Percentiles rank a stretch among this genome's conserved stretches.
phyloP scores from a whole-genome alignment of 2,329 filamentous ascomycete species.

The Aspergillus puulaauensis region DNA sequence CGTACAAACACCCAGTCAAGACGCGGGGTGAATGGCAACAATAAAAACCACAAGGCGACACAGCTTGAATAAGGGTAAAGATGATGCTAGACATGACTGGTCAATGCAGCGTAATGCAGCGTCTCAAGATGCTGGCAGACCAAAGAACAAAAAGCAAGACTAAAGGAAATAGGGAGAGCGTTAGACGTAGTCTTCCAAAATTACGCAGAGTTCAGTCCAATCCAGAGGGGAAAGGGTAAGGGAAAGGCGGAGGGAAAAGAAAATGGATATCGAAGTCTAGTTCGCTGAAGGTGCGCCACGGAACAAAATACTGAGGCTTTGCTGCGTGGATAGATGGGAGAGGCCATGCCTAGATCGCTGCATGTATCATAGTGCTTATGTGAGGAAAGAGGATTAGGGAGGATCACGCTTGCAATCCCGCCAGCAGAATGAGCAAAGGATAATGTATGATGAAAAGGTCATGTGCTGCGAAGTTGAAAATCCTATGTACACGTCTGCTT shows the following conservation, averaged over 20 bases:
- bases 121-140: background rate
- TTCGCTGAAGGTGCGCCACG: slow-evolving; percentile 20
- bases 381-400: slow-evolving; percentile 8
- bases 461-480: slow-evolving; percentile 22
- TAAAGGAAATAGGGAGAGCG: background rate
- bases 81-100: background rate
- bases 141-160: background rate
- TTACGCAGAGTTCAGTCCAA: slow-evolving; percentile 12
- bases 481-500: slow-evolving; percentile 28
- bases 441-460: slow-evolving; percentile 23
- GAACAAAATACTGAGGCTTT: slow-evolving; percentile 9
- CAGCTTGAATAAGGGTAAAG: background rate
- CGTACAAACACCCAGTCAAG: background rate
- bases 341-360: slow-evolving; percentile 14
- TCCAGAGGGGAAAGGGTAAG: background rate
- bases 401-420: slow-evolving; percentile 16
- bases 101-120: background rate
- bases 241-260: background rate
- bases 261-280: slow-evolving; percentile 17
- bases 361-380: slow-evolving; percentile 10
- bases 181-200: slow-evolving; percentile 11
- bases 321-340: slow-evolving; percentile 8
- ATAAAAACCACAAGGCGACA: background rate
- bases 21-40: background rate
- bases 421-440: slow-evolving; percentile 17